Base-by-base conservation (phyloP, 805 yeast species). In the Starmerella stigmatis region DNA sequence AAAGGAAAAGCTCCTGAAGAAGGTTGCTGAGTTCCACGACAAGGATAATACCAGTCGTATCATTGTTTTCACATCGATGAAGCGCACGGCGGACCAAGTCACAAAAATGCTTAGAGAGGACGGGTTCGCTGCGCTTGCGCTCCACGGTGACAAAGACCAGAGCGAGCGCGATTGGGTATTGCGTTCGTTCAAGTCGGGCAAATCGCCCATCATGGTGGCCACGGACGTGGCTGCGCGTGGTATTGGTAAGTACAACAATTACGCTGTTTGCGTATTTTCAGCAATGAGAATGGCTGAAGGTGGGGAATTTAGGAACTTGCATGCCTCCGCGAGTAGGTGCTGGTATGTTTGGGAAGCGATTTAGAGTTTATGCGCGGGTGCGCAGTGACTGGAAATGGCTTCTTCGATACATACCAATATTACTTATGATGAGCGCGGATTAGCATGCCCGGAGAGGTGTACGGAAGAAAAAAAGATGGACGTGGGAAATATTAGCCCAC, bases 141-240 rank as follows among this genome's bases (percentile, higher is more conserved):
- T 92, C 61, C 98, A 92, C 65, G 98, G 98, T 73, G 98, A 92
- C 69, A 92, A 92, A 68, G 86, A 81, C 61, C 98, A 92, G 73
- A 75, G 79, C 64, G 97, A 92, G 71, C 88, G 98, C 76, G 97
- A 92, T 71, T 92, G 97, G 97, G 97, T 89, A 58, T 72, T 92
- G 67, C 74, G 71, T 57, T 96, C 89, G 70, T 92, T 92, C 74
- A 84, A 82, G 75, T 63, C 76, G 50, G 97, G 97, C 59, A 83
- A 79, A 67, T 79, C 94, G 45, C 95, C 96, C 55, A 81, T 92
- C 61, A 86, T 92, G 96, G 95, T 88, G 64, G 98, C 98, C 52
- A 92, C 98, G 54, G 98, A 92, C 68, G 98, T 92, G 66, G 98
- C 98, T 53, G 96, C 98, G 56, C 84, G 98, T 76, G 98, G 98